Evolutionary conservation across 768 basidiomycete species (phyloP).

Genomic region (Trametes punicea): DNA sequence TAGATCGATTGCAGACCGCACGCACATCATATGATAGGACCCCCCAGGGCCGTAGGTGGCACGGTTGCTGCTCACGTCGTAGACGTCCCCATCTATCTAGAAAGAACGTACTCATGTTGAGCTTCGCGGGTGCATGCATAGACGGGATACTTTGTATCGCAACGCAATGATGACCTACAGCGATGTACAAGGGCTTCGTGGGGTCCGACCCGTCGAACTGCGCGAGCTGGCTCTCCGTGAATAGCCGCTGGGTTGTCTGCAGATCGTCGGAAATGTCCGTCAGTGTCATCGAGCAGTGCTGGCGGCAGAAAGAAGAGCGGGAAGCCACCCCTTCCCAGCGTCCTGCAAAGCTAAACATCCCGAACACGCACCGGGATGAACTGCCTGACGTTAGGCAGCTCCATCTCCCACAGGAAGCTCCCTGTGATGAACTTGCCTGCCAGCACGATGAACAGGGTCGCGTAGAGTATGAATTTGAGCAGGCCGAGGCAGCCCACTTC

Average conservation of each 20-base stretch:
- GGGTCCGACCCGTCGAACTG: slow-evolving; percentile 68
- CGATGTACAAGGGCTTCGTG: slow-evolving; percentile 75
- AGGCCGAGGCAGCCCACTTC: slow-evolving; percentile 65
- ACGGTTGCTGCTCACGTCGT: slow-evolving; percentile 78
- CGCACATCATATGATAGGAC: slow-evolving; percentile 70
- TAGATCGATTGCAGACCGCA: slow-evolving; percentile 18
- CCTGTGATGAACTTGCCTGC: slow-evolving; percentile 84
- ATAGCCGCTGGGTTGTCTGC: slow-evolving; percentile 60
- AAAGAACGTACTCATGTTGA: slow-evolving; percentile 17
- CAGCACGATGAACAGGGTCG: slow-evolving; percentile 50
- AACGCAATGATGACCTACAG: slow-evolving; percentile 46
- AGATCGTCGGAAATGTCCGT: slow-evolving; percentile 14
- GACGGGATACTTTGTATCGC: slow-evolving; percentile 11
- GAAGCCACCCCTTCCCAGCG: slow-evolving; percentile 45
- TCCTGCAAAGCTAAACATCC: slow-evolving; percentile 27
- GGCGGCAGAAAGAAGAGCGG: background rate
- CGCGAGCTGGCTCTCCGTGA: slow-evolving; percentile 68
- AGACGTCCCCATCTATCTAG: slow-evolving; percentile 90
- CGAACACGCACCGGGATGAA: slow-evolving; percentile 24
- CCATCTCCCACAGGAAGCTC: slow-evolving; percentile 81
- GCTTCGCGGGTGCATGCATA: slow-evolving; percentile 16
- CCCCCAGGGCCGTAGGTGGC: slow-evolving; percentile 87
- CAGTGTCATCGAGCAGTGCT: slow-evolving; percentile 5
- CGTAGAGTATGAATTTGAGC: slow-evolving; percentile 64
- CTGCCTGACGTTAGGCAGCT: slow-evolving; percentile 23